Conservation (phyloP, 768 basidiomycete genomes). For the Russula sp. region DNA sequence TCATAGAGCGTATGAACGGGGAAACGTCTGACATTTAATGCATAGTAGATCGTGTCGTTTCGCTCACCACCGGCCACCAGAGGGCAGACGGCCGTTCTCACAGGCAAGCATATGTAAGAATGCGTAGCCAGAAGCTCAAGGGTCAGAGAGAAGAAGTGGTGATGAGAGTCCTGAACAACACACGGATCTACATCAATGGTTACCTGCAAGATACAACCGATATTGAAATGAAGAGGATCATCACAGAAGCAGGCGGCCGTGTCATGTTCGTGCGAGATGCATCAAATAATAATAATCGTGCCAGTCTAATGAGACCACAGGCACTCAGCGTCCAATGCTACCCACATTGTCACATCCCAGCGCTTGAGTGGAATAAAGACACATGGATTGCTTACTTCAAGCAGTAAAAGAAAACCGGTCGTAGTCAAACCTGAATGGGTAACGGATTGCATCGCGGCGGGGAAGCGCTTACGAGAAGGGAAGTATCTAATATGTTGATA, state of each 20-base stretch:
- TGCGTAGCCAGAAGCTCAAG: conserved; percentile 28
- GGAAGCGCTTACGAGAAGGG: conserved; percentile 56
- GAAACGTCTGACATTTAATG: conserved; percentile 1
- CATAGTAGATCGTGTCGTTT: conserved; percentile 49
- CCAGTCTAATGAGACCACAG: conserved; percentile 32
- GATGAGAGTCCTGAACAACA: conserved; percentile 34
- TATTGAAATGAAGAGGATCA: conserved; percentile 67
- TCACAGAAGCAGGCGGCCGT: conserved; percentile 61
- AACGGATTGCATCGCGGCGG: conserved; percentile 55
- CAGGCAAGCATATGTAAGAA: conserved; percentile 24
- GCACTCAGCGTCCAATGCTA: conserved; percentile 52
- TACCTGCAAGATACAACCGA: conserved; percentile 69
- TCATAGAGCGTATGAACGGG: background rate
- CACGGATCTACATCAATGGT: conserved; percentile 64
- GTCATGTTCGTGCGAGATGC: conserved; percentile 41
- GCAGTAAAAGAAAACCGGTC: conserved; percentile 43
- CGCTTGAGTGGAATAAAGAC: conserved; percentile 67
- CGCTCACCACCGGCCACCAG: conserved; percentile 46
- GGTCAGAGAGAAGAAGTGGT: conserved; percentile 26
- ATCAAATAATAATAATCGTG: too few species aligned
- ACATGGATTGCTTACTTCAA: conserved; percentile 52
- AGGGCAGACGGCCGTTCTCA: conserved; percentile 27
- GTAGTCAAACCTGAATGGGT: conserved; percentile 78
- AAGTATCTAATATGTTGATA: conserved; percentile 34
- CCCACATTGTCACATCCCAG: conserved; percentile 75